phyloP scores from a whole-genome alignment of 2,329 filamentous ascomycete genomes.

The Aureobasidium sp. region DNA sequence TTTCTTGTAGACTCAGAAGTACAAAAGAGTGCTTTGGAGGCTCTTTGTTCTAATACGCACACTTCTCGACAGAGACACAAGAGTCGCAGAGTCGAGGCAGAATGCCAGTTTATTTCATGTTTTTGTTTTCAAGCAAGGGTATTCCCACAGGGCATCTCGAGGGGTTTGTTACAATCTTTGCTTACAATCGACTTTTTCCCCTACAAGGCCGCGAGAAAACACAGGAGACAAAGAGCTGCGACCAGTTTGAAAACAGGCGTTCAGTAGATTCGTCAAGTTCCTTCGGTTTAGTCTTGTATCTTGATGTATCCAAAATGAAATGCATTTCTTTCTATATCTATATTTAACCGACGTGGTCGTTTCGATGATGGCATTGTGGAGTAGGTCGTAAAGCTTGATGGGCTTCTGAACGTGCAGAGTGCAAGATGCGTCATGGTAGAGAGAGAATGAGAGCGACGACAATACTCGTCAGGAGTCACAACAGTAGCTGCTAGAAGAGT shows the following conservation, averaged over 20 bases:
- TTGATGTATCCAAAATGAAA: conserved; percentile 2
- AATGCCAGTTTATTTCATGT: background rate
- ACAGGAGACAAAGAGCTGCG: background rate
- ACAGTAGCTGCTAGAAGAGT: background rate
- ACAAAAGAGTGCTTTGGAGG: background rate
- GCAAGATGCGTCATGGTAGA: background rate
- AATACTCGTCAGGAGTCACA: background rate
- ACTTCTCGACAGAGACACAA: background rate
- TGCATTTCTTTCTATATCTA: background rate
- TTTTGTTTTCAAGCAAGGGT: background rate
- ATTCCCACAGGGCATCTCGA: conserved; percentile 7
- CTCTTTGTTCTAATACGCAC: background rate
- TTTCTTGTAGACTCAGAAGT: background rate
- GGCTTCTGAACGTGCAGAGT: background rate
- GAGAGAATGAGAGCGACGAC: background rate
- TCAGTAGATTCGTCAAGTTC: background rate
- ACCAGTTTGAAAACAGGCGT: background rate
- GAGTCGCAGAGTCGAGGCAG: background rate
- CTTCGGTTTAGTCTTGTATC: background rate
- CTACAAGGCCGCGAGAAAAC: background rate
- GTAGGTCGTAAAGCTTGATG: background rate
- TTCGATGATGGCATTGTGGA: background rate
- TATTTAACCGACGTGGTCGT: background rate
- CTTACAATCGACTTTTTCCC: background rate
- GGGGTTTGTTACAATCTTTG: background rate